A percentile compares a stretch with the other conserved stretches of the same genome.
phyloP scores from a whole-genome alignment of 148 eudicot genomes.

The Rhododendron henanense region DNA sequence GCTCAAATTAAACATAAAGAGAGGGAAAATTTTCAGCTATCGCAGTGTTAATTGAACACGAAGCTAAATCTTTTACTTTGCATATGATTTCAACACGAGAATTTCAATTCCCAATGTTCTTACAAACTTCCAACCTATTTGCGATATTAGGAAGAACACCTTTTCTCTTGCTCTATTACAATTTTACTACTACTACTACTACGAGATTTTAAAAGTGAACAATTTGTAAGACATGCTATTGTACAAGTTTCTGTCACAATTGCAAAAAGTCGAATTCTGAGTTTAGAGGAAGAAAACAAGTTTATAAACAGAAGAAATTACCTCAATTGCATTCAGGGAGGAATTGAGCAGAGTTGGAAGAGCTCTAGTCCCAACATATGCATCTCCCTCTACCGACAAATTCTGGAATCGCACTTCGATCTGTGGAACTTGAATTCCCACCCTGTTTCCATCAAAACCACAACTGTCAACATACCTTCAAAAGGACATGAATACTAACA shows the following conservation, averaged over 20 bases:
- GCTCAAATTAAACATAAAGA: background rate
- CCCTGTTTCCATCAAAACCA: slow-evolving; percentile 19
- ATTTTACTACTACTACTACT: background rate
- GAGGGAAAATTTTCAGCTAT: background rate
- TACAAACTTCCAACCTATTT: background rate
- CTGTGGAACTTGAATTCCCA: slow-evolving; percentile 41
- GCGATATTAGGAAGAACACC: background rate
- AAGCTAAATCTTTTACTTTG: background rate
- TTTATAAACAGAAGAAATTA: background rate
- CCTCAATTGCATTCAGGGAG: slow-evolving; percentile 42
- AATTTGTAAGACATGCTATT: background rate
- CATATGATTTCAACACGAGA: background rate
- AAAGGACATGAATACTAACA: background rate
- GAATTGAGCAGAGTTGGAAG: slow-evolving; percentile 43
- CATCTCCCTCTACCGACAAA: slow-evolving; percentile 42
- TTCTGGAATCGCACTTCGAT: slow-evolving; percentile 43
- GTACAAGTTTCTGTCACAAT: background rate
- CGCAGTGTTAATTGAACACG: background rate
- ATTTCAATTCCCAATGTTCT: background rate
- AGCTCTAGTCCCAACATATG: slow-evolving; percentile 38
- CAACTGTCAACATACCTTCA: background rate
- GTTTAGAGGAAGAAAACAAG: background rate
- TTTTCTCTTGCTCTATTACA: background rate
- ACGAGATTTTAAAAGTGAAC: background rate
- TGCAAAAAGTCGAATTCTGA: background rate